phyloP scores from a whole-genome alignment of 352 stramenopile genomes.

The Achlya hypogyna region DNA sequence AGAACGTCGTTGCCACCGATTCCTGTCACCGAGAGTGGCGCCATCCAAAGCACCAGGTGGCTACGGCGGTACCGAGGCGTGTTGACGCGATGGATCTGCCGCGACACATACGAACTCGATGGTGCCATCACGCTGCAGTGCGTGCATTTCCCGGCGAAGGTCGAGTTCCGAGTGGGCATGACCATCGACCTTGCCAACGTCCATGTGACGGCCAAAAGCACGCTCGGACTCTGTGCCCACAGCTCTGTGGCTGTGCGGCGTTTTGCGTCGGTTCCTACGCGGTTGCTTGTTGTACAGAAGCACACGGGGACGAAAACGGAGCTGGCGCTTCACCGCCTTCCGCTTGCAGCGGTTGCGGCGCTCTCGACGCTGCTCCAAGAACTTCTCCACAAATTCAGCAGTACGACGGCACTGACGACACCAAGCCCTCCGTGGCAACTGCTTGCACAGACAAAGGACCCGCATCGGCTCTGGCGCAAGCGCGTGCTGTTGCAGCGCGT shows the following conservation, averaged over 20 bases:
- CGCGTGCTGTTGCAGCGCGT: neutral
- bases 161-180: slow-evolving; percentile 4
- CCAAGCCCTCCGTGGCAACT: neutral
- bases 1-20: neutral
- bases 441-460: neutral
- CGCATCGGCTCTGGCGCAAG: neutral
- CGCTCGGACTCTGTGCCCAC: slow-evolving; percentile 12
- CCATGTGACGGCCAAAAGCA: neutral
- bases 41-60: neutral
- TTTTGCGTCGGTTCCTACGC: neutral
- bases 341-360: neutral
- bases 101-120: slow-evolving; percentile 11
- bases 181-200: slow-evolving; percentile 6
- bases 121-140: neutral
- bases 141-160: slow-evolving; percentile 4
- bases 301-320: no score
- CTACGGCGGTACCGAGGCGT: no score
- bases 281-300: no score
- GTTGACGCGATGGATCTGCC: neutral
- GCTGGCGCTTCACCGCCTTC: slow-evolving; percentile 12
- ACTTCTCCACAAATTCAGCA: slow-evolving; percentile 5
- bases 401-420: neutral
- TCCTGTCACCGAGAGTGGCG: neutral
- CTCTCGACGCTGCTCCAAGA: neutral
- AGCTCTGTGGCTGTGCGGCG: slow-evolving; percentile 4